phyloP scores from a whole-genome alignment of 345 rosid species.

The Euphorbia pulcherrima region DNA sequence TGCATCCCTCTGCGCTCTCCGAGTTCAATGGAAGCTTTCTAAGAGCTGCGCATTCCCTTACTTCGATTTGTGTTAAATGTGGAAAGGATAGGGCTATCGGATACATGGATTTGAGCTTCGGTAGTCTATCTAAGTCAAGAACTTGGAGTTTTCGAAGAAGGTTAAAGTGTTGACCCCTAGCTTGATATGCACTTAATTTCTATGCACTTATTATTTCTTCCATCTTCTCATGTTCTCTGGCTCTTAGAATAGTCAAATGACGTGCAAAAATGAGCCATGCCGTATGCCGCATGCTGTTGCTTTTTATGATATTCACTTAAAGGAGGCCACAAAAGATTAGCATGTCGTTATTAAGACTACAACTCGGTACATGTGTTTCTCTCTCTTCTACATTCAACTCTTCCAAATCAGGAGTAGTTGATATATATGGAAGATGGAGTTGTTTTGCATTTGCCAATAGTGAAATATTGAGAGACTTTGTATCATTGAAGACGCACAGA shows the following conservation, averaged over 20 bases:
- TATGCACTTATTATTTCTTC: slow-evolving; percentile 1
- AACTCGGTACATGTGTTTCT: background rate
- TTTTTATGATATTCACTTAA: no score
- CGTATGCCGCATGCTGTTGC: slow-evolving; percentile 1
- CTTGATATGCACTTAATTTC: background rate
- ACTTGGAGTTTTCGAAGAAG: slow-evolving; percentile 22
- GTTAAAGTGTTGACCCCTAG: background rate
- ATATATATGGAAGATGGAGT: background rate
- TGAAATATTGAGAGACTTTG: background rate
- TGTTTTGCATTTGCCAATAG: background rate
- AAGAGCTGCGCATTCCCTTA: slow-evolving; percentile 13
- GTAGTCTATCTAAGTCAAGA: background rate
- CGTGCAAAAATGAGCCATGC: slow-evolving; percentile 12
- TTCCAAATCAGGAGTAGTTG: background rate
- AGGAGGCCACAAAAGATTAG: no score
- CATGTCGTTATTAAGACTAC: background rate
- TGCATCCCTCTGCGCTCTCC: slow-evolving; percentile 8
- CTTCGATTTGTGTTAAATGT: background rate
- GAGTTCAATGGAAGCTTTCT: slow-evolving; percentile 27
- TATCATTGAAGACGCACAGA: no score
- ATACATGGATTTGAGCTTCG: slow-evolving; percentile 22
- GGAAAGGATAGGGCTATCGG: slow-evolving; percentile 18
- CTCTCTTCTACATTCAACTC: background rate
- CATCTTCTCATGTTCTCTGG: background rate
- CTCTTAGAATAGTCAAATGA: background rate